Base-by-base conservation (phyloP, 1,284 basidiomycete species). In the Malassezia obtusa region DNA sequence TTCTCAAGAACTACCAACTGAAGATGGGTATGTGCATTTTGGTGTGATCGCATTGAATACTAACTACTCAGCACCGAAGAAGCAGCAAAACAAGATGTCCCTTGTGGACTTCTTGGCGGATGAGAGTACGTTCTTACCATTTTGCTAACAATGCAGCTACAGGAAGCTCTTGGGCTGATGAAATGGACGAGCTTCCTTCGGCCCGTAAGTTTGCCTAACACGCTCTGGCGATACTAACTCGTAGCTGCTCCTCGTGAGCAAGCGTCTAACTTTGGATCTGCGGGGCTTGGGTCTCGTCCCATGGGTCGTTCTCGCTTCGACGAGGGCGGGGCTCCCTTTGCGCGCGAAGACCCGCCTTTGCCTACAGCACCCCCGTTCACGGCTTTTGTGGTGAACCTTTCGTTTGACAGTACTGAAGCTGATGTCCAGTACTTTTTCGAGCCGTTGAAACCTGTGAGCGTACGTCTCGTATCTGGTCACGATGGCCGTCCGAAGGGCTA, bases 351-450 rank as follows among this genome's bases (percentile, higher is more conserved):
- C 74, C 78, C 96, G 14, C 91, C 94, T 26, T 77, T 98, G 32
- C 94, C 94, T n/a, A 87, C 87, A 44, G 82, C 83, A 59, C 89
- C 94, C 14, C 94, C 94, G 11, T 99, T 83, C 78, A 98, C 91
- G 33, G 91, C 88, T 8, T 98, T 90, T 67, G 80, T 98, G 62
- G 94, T 92, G 52, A 98, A 98, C 77, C 79, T 99, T 48, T 81
- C 89, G 3, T 98, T 95, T 65, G 94, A 98, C 77, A 81, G 89
- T 43, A 83, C 83, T 17, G 90, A 95, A 68, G 74, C 73, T 8
- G 89, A 96, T 64, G 77, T 99, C 37, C 84, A 83, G 53, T 79
- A 79, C 28, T 94, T 90, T 76, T 73, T 75, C 57, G 51, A 63
- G 26, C 65, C 73, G 30, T 48, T 63, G 47, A 63, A 63, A 46